Evolutionary conservation across 345 rosid species (phyloP).

Genomic region (Moricandia moricandioides): DNA sequence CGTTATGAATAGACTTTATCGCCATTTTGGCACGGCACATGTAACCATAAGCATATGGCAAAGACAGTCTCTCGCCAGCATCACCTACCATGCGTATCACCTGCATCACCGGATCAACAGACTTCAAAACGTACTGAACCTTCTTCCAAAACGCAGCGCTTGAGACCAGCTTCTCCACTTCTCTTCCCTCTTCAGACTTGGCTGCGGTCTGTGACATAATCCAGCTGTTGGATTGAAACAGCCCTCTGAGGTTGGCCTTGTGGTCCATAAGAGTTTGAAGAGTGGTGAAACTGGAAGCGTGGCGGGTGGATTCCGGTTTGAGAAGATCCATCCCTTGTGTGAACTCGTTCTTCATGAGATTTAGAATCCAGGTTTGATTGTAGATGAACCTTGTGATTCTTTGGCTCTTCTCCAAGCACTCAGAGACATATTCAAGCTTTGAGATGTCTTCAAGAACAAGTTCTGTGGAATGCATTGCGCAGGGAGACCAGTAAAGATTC

Average conservation of each 20-base stretch:
- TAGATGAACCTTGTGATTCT: slow-evolving; percentile 65
- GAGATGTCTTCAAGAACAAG: slow-evolving; percentile 63
- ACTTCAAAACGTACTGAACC: background rate
- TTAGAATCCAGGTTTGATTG: slow-evolving; percentile 54
- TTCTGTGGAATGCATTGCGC: slow-evolving; percentile 63
- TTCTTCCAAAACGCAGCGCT: slow-evolving; percentile 43
- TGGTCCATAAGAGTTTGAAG: slow-evolving; percentile 59
- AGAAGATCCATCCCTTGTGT: slow-evolving; percentile 69
- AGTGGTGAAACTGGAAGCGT: slow-evolving; percentile 52
- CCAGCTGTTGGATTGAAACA: slow-evolving; percentile 76
- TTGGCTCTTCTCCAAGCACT: slow-evolving; percentile 60
- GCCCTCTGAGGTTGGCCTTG: slow-evolving; percentile 55
- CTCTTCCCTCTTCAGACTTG: slow-evolving; percentile 59
- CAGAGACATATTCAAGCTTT: slow-evolving; percentile 57
- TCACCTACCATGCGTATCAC: background rate
- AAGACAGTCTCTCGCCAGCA: slow-evolving; percentile 13
- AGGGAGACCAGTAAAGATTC: slow-evolving; percentile 77
- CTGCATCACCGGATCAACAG: background rate
- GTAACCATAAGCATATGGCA: slow-evolving; percentile 12
- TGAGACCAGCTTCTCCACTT: slow-evolving; percentile 55
- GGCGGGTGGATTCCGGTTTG: slow-evolving; percentile 47
- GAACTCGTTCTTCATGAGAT: slow-evolving; percentile 62
- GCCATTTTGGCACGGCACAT: slow-evolving; percentile 61
- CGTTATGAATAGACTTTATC: slow-evolving; percentile 55
- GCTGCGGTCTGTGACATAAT: slow-evolving; percentile 43